phyloP scores from a whole-genome alignment of 1,139 yeast species.

The Suhomyces panamericanus region DNA sequence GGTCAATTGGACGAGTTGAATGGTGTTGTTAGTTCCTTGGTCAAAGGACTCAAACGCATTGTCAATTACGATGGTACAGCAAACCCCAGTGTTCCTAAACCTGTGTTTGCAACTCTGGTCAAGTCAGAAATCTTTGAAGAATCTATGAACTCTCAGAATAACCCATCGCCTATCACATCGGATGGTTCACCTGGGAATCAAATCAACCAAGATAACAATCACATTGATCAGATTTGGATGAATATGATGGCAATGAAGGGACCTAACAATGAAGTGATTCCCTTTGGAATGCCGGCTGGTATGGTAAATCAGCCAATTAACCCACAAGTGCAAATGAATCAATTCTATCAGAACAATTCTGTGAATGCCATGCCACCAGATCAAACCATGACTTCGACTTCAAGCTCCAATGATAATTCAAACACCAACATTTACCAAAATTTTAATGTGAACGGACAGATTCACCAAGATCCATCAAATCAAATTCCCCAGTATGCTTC shows the following conservation, averaged over 20 bases:
- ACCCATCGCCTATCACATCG: slow-evolving; percentile 1
- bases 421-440: background rate
- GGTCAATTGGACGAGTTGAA: slow-evolving; percentile 18
- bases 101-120: background rate
- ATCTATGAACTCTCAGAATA: background rate
- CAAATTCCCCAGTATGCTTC: slow-evolving; percentile 1
- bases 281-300: background rate
- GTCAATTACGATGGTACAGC: slow-evolving; percentile 5
- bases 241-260: slow-evolving; percentile 17
- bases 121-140: background rate
- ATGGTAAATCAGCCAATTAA: background rate
- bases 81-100: background rate
- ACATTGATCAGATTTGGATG: slow-evolving; percentile 21
- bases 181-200: slow-evolving; percentile 11
- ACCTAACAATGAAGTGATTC: background rate
- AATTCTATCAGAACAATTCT: background rate
- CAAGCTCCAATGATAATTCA: background rate
- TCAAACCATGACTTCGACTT: background rate
- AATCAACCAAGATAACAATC: slow-evolving; percentile 7
- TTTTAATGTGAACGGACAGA: slow-evolving; percentile 1
- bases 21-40: slow-evolving; percentile 9
- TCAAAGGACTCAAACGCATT: slow-evolving; percentile 11
- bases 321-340: background rate
- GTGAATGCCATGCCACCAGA: background rate
- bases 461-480: background rate